Percentiles rank a stretch among this genome's conserved stretches.
Evolutionary conservation across 2,329 filamentous ascomycete species (phyloP).

Genomic region (Biscogniauxia marginata): DNA sequence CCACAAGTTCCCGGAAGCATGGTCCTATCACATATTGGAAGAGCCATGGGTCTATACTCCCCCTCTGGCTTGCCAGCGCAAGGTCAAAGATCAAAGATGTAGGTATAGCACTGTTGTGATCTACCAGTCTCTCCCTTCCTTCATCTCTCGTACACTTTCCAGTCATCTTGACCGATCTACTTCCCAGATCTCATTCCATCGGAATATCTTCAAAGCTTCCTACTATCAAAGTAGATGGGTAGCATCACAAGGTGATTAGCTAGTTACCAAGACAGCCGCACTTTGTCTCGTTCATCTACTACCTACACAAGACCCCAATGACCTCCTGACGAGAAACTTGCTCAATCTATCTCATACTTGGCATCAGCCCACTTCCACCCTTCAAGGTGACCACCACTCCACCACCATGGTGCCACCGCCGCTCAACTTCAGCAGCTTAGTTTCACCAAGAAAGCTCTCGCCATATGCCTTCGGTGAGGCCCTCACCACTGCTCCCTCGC

Average conservation of each 20-base stretch:
- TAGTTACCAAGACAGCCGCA: background rate
- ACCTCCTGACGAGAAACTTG: constrained; percentile 7
- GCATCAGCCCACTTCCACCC: constrained; percentile 1
- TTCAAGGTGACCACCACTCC: background rate
- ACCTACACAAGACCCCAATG: background rate
- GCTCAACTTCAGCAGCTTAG: constrained; percentile 9
- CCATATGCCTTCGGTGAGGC: constrained; percentile 20
- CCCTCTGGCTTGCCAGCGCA: too few relatives aligned
- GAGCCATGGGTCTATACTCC: background rate
- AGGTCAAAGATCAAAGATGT: too few relatives aligned
- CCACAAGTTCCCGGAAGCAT: background rate
- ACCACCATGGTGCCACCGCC: constrained; percentile 21
- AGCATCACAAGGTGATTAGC: too few relatives aligned
- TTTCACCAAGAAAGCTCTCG: constrained; percentile 12
- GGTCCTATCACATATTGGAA: background rate
- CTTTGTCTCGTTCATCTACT: background rate
- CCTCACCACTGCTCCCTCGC: constrained; percentile 30
- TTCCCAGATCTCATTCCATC: background rate
- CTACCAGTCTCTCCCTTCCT: background rate
- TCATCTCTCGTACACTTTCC: background rate
- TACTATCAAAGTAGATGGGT: background rate
- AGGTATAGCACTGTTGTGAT: too few relatives aligned
- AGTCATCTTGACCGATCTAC: background rate
- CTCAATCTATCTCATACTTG: constrained; percentile 6
- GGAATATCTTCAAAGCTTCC: background rate